Evolutionary conservation across 2,329 filamentous ascomycete genomes (phyloP).

Genomic region (Iodosphaeria phyllophila): DNA sequence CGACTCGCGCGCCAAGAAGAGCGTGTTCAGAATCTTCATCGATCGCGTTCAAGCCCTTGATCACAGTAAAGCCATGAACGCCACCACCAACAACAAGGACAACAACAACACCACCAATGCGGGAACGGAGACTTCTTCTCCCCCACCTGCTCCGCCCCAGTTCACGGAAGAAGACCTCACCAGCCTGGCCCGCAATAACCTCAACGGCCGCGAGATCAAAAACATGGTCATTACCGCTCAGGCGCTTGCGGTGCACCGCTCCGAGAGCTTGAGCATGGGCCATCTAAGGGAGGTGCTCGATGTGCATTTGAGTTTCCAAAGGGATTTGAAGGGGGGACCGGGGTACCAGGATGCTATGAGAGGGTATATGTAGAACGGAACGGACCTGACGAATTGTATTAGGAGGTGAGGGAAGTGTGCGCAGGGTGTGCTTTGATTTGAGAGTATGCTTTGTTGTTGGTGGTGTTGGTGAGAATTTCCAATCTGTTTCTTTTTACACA

Average conservation of each 20-base stretch:
- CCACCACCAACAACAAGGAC: too few species aligned
- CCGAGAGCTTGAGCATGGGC: slow-evolving; percentile 51
- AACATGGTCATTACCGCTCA: slow-evolving; percentile 73
- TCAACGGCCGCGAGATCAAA: slow-evolving; percentile 58
- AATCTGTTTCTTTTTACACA: too few species aligned
- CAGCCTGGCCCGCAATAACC: slow-evolving; percentile 43
- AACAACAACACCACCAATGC: too few species aligned
- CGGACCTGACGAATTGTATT: too few species aligned
- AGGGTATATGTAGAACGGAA: not conserved
- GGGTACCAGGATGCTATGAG: slow-evolving; percentile 49
- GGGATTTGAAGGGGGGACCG: slow-evolving; percentile 62
- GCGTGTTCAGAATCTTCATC: slow-evolving; percentile 74
- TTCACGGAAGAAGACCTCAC: slow-evolving; percentile 53
- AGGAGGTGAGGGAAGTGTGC: too few species aligned
- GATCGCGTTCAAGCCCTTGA: slow-evolving; percentile 50
- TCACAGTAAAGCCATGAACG: slow-evolving; percentile 1
- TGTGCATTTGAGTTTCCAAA: slow-evolving; percentile 65
- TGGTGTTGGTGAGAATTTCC: too few species aligned
- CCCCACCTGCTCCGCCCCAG: slow-evolving; percentile 33
- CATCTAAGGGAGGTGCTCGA: slow-evolving; percentile 73
- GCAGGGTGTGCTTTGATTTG: too few species aligned
- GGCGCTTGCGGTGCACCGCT: slow-evolving; percentile 61
- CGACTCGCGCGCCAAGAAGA: slow-evolving; percentile 50
- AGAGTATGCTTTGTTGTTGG: too few species aligned
- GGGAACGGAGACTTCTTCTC: not conserved